Percentiles rank a stretch among this genome's conserved stretches.
phyloP scores from a whole-genome alignment of 192 early-diverging fungal species.

The Oehlia diaphana region DNA sequence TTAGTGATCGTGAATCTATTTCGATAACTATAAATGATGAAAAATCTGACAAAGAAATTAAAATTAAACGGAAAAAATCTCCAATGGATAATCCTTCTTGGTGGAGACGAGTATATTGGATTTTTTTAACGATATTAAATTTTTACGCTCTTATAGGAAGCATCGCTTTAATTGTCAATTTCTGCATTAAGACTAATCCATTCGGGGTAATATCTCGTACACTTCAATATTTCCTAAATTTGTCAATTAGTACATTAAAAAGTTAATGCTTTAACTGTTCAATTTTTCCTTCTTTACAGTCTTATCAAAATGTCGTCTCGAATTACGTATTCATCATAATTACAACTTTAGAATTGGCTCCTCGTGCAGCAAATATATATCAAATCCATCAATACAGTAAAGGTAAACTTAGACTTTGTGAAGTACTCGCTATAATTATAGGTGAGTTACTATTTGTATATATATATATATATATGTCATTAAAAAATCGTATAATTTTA shows the following conservation, averaged over 20 bases:
- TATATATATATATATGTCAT: no score
- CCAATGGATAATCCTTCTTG: not conserved
- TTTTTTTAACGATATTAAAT: not conserved
- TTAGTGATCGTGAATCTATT: not conserved
- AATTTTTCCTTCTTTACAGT: not conserved
- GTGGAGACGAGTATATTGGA: not conserved
- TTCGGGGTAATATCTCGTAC: not conserved
- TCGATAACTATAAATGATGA: not conserved
- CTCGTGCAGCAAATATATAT: constrained; percentile 9
- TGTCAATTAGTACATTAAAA: not conserved
- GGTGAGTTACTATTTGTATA: not conserved
- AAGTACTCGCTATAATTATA: not conserved
- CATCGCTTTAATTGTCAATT: not conserved
- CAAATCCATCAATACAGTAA: constrained; percentile 9
- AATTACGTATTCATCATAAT: not conserved
- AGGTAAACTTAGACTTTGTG: not conserved
- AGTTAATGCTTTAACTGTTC: not conserved
- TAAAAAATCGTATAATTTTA: no score
- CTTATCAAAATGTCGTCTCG: not conserved
- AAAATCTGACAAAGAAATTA: not conserved
- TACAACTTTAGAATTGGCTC: constrained; percentile 13
- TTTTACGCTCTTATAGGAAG: not conserved
- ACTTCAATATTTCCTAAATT: no score
- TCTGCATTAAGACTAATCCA: not conserved
- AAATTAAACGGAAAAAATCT: not conserved